A percentile compares a stretch with the other conserved stretches of the same genome.
phyloP scores from a whole-genome alignment of 495 filamentous ascomycete species.

The Tuber umbilicatum region DNA sequence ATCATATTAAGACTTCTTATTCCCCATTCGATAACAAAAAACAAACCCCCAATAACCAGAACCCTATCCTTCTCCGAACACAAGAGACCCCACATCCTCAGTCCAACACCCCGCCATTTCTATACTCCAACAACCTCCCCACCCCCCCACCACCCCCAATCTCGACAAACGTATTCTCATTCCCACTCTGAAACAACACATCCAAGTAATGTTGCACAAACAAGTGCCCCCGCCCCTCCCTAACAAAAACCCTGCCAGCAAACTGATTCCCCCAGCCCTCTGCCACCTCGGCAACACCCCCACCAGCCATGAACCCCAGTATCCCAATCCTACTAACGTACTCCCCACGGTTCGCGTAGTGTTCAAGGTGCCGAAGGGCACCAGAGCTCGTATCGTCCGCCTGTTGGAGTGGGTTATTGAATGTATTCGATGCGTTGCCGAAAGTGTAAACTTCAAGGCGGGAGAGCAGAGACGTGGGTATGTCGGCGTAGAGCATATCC shows the following conservation, averaged over 20 bases:
- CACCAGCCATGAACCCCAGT: neutral
- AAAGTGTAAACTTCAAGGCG: conserved; percentile 7
- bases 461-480: neutral
- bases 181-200: neutral
- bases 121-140: neutral
- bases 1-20: neutral
- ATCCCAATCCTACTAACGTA: neutral
- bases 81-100: neutral
- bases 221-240: neutral
- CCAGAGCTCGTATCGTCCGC: neutral
- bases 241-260: neutral
- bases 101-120: neutral
- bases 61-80: neutral
- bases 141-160: neutral
- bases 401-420: neutral
- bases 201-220: conserved; percentile 10
- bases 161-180: no score
- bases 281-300: neutral
- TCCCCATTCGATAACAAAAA: neutral
- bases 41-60: neutral
- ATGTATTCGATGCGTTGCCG: neutral
- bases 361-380: neutral
- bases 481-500: conserved; percentile 5
- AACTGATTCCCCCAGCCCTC: neutral
- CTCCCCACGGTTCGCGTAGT: conserved; percentile 2